These are phyloP conservation scores for Stylonectria norvegica DNA, from an alignment of 2,329 filamentous ascomycete genomes.

Conservation along the genomic window DNA sequence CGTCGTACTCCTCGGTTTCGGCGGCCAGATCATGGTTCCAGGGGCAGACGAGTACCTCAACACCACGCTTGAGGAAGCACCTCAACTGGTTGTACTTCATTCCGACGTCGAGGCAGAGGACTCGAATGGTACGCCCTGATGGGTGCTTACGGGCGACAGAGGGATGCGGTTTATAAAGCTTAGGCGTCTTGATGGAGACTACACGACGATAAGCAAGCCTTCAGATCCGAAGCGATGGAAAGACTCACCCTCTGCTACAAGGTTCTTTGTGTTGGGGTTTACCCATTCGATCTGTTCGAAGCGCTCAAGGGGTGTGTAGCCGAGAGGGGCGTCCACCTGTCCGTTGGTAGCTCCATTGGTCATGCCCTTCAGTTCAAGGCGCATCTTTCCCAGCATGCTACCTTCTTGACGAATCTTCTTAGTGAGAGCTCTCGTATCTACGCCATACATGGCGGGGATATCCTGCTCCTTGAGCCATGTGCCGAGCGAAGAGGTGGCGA, in stretches of 20 bases:
- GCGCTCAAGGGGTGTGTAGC: slow-evolving; percentile 33
- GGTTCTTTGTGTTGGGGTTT: slow-evolving; percentile 87
- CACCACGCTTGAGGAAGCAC: slow-evolving; percentile 84
- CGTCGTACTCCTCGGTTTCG: slow-evolving; percentile 82
- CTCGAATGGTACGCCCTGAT: slow-evolving; percentile 79
- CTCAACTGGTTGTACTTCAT: slow-evolving; percentile 98
- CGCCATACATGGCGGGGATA: slow-evolving; percentile 88
- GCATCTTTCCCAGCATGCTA: slow-evolving; percentile 91
- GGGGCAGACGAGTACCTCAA: slow-evolving; percentile 90
- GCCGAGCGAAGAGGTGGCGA: slow-evolving; percentile 85
- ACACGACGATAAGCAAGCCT: slow-evolving; percentile 39
- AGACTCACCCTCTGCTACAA: slow-evolving; percentile 86
- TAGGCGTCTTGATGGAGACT: slow-evolving; percentile 88
- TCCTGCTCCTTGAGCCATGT: slow-evolving; percentile 96
- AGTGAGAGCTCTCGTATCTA: slow-evolving; percentile 90
- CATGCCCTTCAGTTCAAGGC: slow-evolving; percentile 58
- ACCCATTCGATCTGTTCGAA: slow-evolving; percentile 86
- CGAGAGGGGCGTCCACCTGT: slow-evolving; percentile 22
- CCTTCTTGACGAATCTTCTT: slow-evolving; percentile 92
- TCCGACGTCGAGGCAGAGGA: slow-evolving; percentile 92
- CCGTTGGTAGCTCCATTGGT: slow-evolving; percentile 42
- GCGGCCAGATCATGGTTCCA: slow-evolving; percentile 93
- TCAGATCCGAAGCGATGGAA: slow-evolving; percentile 14
- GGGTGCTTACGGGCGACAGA: slow-evolving; percentile 76
- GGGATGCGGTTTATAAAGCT: slow-evolving; percentile 75